phyloP scores from a whole-genome alignment of 2,329 filamentous ascomycete species.

The Colletotrichum sp. region DNA sequence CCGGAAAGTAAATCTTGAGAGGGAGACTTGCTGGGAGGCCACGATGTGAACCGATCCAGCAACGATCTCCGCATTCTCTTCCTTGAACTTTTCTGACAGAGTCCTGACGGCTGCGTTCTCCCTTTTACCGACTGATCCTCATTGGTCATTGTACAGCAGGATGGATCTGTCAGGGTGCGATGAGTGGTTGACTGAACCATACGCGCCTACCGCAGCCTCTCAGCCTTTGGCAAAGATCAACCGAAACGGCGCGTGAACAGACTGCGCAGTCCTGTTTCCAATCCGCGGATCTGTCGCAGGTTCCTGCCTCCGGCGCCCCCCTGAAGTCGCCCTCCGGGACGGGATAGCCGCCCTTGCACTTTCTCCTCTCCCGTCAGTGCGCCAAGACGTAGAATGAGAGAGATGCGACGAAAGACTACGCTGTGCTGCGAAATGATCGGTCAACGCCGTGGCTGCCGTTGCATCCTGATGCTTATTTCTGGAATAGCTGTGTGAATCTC shows the following conservation, averaged over 20 bases:
- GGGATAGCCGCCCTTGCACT: background rate
- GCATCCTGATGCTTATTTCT: background rate
- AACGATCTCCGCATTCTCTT: background rate
- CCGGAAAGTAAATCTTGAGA: background rate
- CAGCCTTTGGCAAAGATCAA: background rate
- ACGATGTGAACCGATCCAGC: background rate
- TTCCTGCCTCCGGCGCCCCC: background rate
- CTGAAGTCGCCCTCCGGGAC: background rate
- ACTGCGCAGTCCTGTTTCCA: conserved; percentile 19
- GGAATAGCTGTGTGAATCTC: background rate
- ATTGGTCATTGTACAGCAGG: background rate
- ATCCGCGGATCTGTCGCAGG: conserved; percentile 21
- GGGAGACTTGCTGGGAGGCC: background rate
- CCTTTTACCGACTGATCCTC: background rate
- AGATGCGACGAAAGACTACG: background rate
- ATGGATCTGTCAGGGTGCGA: background rate
- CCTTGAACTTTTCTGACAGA: background rate
- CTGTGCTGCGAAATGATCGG: background rate
- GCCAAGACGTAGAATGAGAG: background rate
- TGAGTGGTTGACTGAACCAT: background rate
- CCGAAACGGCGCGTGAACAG: conserved; percentile 13
- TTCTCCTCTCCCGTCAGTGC: background rate
- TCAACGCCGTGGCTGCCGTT: background rate
- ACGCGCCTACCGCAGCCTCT: background rate
- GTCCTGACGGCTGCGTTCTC: background rate